Conservation (phyloP, 2,329 filamentous ascomycete genomes). For the Pestalotiopsis sp. region DNA sequence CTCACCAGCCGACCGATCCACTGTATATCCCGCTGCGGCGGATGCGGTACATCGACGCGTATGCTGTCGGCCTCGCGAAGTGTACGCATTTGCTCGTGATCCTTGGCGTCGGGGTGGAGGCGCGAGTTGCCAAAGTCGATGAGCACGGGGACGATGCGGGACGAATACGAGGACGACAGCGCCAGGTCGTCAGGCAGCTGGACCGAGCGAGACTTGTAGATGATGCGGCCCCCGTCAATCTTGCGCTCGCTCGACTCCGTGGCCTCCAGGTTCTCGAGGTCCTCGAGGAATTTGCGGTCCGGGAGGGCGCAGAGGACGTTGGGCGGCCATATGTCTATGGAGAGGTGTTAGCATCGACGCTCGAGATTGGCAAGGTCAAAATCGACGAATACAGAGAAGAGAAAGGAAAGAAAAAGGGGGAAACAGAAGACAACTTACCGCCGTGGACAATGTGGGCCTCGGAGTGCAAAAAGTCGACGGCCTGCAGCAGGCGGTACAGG, state of each 20-base stretch:
- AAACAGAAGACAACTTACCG: constrained; percentile 2
- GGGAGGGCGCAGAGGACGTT: constrained; percentile 9
- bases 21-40: not conserved
- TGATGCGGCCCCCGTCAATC: not conserved
- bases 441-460: constrained; percentile 22
- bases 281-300: not conserved
- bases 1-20: not conserved
- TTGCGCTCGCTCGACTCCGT: constrained; percentile 4
- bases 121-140: constrained; percentile 12
- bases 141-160: constrained; percentile 6
- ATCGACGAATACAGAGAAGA: not conserved
- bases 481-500: constrained; percentile 24
- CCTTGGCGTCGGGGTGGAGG: not conserved
- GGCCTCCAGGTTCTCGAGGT: constrained; percentile 6
- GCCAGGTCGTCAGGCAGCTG: not conserved
- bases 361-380: not conserved
- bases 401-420: not conserved
- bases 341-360: no score
- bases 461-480: constrained; percentile 23
- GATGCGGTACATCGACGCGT: not conserved
- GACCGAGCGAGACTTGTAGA: constrained; percentile 4
- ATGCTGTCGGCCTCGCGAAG: not conserved
- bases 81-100: not conserved
- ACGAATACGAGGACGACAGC: not conserved
- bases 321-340: not conserved